Evolutionary conservation across 495 filamentous ascomycete genomes (phyloP), one percentile per base, ranked within the genome.

Genomic region (Trichoderma orchidacearum): DNA sequence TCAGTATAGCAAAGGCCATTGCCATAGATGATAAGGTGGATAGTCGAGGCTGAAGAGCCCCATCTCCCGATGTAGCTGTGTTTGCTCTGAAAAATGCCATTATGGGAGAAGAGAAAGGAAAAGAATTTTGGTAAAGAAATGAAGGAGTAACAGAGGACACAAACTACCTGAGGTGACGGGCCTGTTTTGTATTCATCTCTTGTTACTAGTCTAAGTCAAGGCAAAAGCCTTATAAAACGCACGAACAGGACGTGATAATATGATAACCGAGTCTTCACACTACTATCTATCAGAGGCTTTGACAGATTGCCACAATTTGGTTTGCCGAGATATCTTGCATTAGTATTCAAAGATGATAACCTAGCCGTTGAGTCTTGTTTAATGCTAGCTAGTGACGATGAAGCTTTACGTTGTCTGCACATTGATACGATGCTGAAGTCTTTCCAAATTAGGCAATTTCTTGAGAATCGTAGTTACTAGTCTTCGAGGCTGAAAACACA

Each of bases 1-100:
- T 69, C 8, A 69, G 63, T 36, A 69, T 69, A 31, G 66, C 66
- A 32, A 69, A 69, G 13, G 66, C 68, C 61, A 69, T 53, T 8
- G 63, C 64, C 55, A 65, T 61, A 58, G 66, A 63, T 15, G 66
- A 67, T 56, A 70, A 28, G 59, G 57, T 60, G 36, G 65, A 66
- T 35, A 64, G 55, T 9, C 66, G 64, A 36, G 66, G 66, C 34
- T 63, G 41, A 48, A 48, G 41, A 48, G 41, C 41, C 41, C 41
- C 41, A 23, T 48, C 5, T 3, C 18, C 41, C 21, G 41, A 48
- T 48, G 41, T 5, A 1, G 41, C 41, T 7, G 41, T 9, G 15
- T 48, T 48, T 6, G 41, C 23, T 13, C 41, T 23, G 21, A 48
- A 48, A 7, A 48, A 23, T 0, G 41, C 41, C 41, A 48, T 48